phyloP scores from a whole-genome alignment of 345 rosid genomes.

The Heritiera littoralis region DNA sequence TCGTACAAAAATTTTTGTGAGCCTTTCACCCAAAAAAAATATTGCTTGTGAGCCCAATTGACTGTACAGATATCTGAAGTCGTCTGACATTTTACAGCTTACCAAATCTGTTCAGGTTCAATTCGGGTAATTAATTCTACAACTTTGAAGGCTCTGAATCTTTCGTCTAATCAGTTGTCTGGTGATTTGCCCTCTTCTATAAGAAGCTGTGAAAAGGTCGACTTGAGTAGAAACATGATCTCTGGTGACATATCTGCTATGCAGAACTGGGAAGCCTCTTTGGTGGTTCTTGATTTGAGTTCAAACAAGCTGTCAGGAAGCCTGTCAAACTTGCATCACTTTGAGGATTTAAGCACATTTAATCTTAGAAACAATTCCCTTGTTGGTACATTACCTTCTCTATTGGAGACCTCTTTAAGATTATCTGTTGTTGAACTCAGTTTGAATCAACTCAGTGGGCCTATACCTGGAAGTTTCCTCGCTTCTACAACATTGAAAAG shows the following conservation, averaged over 20 bases:
- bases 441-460: constrained; percentile 65
- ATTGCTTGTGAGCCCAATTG: background rate
- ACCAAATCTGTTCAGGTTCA: constrained; percentile 54
- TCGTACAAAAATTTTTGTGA: background rate
- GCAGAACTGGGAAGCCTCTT: constrained; percentile 64
- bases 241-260: constrained; percentile 59
- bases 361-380: constrained; percentile 67
- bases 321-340: constrained; percentile 62
- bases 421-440: constrained; percentile 75
- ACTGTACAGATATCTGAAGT: background rate
- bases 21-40: too few species aligned
- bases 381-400: constrained; percentile 63
- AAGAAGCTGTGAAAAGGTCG: constrained; percentile 47
- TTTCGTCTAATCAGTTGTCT: constrained; percentile 69
- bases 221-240: constrained; percentile 76
- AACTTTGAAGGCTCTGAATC: constrained; percentile 63
- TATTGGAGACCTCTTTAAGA: constrained; percentile 39
- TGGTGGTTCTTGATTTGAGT: constrained; percentile 79
- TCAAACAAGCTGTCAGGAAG: constrained; percentile 74
- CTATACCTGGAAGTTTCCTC: constrained; percentile 65
- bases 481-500: constrained; percentile 50
- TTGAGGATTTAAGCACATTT: constrained; percentile 51
- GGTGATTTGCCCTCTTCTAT: constrained; percentile 64
- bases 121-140: constrained; percentile 60
- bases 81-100: constrained; percentile 21